A percentile compares a stretch with the other conserved stretches of the same genome.
Conservation (phyloP, 2,329 filamentous ascomycete species). For the Coniella lustricola region DNA sequence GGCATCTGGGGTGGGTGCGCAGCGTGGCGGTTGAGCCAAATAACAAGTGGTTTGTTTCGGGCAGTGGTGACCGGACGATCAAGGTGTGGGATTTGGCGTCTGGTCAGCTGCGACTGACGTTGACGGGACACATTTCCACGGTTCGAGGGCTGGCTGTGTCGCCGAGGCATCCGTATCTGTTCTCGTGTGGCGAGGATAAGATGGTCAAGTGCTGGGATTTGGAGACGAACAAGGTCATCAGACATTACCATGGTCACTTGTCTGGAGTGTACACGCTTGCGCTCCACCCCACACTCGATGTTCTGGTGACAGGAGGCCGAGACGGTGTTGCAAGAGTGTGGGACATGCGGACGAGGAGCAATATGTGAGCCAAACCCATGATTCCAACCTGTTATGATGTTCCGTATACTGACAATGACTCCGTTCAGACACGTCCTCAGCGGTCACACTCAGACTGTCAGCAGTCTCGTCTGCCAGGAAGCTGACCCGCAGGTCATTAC, state of each 20-base stretch:
- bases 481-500: constrained; percentile 94
- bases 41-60: constrained; percentile 96
- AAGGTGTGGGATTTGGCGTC: constrained; percentile 98
- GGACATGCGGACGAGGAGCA: constrained; percentile 96
- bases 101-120: constrained; percentile 72
- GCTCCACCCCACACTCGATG: constrained; percentile 90
- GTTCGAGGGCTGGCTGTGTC: constrained; percentile 89
- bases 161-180: constrained; percentile 89
- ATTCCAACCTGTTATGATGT: neutral
- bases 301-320: constrained; percentile 87
- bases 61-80: constrained; percentile 91
- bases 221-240: constrained; percentile 98
- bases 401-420: neutral
- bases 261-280: constrained; percentile 91
- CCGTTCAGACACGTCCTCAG: constrained; percentile 65
- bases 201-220: constrained; percentile 99
- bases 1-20: constrained; percentile 92
- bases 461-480: constrained; percentile 87
- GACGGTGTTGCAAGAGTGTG: constrained; percentile 93
- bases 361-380: constrained; percentile 44
- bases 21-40: constrained; percentile 85
- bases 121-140: constrained; percentile 92
- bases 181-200: constrained; percentile 97
- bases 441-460: constrained; percentile 85
- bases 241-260: constrained; percentile 94